These are phyloP conservation scores for Lipomyces lipofer DNA, from an alignment of 805 yeast genomes.

Conservation along the genomic window DNA sequence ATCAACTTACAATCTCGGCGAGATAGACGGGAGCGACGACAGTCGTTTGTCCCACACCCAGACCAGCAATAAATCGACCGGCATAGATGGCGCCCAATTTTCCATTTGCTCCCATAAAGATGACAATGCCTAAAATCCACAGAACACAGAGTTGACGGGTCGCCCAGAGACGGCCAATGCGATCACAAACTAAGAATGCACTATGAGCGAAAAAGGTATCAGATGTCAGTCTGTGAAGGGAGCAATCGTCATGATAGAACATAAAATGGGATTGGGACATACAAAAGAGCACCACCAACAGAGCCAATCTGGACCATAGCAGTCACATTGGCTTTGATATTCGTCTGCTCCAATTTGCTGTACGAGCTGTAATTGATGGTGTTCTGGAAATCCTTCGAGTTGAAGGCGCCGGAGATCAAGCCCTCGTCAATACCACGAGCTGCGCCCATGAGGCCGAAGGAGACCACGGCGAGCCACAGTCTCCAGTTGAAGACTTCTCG, in stretches of 20 bases:
- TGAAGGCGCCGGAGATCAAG: slow-evolving; percentile 48
- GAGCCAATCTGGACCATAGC: slow-evolving; percentile 61
- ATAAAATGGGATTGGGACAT: neutral
- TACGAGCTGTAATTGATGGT: slow-evolving; percentile 43
- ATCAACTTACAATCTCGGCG: slow-evolving; percentile 75
- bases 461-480: slow-evolving; percentile 48
- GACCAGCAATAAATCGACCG: slow-evolving; percentile 12
- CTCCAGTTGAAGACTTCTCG: slow-evolving; percentile 41
- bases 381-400: slow-evolving; percentile 50
- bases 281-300: slow-evolving; percentile 52
- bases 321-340: slow-evolving; percentile 53
- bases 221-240: neutral
- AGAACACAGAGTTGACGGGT: slow-evolving; percentile 47
- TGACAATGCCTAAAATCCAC: slow-evolving; percentile 50
- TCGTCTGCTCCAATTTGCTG: slow-evolving; percentile 44
- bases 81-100: slow-evolving; percentile 46
- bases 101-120: slow-evolving; percentile 45
- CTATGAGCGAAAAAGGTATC: too few species aligned
- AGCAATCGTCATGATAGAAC: neutral
- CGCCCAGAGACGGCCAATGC: slow-evolving; percentile 53
- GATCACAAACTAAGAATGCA: slow-evolving; percentile 52
- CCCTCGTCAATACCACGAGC: slow-evolving; percentile 67
- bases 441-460: slow-evolving; percentile 48
- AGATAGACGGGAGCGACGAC: slow-evolving; percentile 46
- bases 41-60: slow-evolving; percentile 12